Percentiles rank a stretch among this genome's conserved stretches.
phyloP scores from a whole-genome alignment of 2,329 filamentous ascomycete genomes.

The Aspergillus sp. region DNA sequence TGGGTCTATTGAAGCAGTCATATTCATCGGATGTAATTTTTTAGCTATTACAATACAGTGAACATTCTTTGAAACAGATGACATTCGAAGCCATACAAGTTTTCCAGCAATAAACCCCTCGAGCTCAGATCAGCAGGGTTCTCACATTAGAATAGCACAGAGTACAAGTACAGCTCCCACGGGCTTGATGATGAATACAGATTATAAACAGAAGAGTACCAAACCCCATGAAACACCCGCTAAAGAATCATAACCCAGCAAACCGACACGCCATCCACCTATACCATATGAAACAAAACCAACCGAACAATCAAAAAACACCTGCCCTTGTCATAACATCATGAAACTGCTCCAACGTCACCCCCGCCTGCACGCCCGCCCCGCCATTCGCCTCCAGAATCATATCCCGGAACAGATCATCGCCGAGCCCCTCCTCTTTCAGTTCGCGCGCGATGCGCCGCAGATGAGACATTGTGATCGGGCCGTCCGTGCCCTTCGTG shows the following conservation, averaged over 20 bases:
- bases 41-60: neutral
- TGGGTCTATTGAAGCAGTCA: neutral
- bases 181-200: too few relatives aligned
- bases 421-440: conserved; percentile 74
- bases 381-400: conserved; percentile 89
- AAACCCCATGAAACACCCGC: conserved; percentile 5
- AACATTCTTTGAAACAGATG: neutral
- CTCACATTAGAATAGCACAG: neutral
- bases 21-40: neutral
- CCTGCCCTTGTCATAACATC: conserved; percentile 82
- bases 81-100: too few relatives aligned
- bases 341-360: conserved; percentile 78
- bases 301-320: conserved; percentile 59
- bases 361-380: conserved; percentile 67
- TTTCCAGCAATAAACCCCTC: neutral
- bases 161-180: too few relatives aligned
- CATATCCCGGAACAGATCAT: conserved; percentile 88
- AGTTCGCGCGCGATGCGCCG: conserved; percentile 75
- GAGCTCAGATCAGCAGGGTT: neutral
- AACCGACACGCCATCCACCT: neutral
- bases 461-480: conserved; percentile 80
- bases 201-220: too few relatives aligned
- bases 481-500: conserved; percentile 53
- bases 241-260: neutral
- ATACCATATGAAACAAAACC: neutral